Conservation (phyloP, 164 flowering plant genomes). For the Nymphaea colorata region DNA sequence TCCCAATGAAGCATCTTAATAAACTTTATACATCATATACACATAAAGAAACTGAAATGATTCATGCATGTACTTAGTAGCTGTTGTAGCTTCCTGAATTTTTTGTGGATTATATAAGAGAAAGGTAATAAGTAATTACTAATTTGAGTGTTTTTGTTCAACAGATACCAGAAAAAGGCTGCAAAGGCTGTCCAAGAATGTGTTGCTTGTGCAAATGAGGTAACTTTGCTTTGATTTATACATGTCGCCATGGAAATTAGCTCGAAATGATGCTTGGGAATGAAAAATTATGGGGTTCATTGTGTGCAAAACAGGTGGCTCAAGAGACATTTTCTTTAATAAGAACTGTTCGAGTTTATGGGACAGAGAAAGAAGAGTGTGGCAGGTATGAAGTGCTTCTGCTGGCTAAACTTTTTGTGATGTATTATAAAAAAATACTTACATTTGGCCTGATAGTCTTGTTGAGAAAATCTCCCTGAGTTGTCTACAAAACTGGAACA, state of each 20-base stretch:
- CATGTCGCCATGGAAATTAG: not conserved
- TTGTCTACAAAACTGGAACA: no score
- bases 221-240: conserved; percentile 13
- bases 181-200: conserved; percentile 72
- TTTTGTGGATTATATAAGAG: no score
- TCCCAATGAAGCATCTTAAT: no score
- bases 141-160: conserved; percentile 2
- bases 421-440: not conserved
- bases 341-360: conserved; percentile 92
- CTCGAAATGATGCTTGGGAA: no score
- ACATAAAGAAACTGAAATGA: no score
- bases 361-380: conserved; percentile 73
- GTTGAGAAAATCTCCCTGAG: no score
- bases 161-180: conserved; percentile 87
- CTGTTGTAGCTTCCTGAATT: no score
- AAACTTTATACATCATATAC: no score
- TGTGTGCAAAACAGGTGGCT: conserved; percentile 43
- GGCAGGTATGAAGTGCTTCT: conserved; percentile 36
- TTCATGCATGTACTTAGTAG: no score
- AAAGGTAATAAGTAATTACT: no score
- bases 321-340: conserved; percentile 89
- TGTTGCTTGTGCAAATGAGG: conserved; percentile 86
- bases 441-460: no score
- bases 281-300: no score
- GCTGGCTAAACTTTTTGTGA: not conserved